Evolutionary conservation across 2,329 filamentous ascomycete species (phyloP).

Genomic region (Microsporum audouinii): DNA sequence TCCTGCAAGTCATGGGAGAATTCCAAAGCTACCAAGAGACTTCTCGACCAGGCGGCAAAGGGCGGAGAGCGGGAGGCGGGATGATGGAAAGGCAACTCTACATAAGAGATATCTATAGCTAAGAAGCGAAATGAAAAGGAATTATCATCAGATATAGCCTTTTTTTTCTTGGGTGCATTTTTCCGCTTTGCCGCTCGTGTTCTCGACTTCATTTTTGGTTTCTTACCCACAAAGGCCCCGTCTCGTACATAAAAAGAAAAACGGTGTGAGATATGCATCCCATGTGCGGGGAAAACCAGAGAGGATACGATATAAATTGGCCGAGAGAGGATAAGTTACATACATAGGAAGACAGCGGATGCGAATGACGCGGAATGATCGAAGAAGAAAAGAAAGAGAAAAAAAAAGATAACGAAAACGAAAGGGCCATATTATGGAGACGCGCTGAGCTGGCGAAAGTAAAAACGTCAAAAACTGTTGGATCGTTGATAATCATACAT

Average conservation of each 20-base stretch:
- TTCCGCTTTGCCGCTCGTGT: neutral
- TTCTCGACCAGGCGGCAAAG: neutral
- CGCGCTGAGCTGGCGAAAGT: neutral
- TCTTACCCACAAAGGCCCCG: neutral
- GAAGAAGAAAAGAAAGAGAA: neutral
- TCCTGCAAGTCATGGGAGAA: slow-evolving; percentile 3
- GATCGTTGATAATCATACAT: neutral
- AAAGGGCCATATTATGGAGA: neutral
- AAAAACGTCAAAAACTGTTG: neutral
- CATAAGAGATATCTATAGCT: neutral
- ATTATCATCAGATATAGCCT: neutral
- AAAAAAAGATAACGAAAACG: neutral
- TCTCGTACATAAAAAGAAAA: neutral
- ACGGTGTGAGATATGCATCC: too few relatives aligned
- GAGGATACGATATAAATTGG: neutral
- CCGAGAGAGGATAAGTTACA: too few relatives aligned
- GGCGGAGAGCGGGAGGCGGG: neutral
- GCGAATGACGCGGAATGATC: too few relatives aligned
- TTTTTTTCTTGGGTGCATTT: neutral
- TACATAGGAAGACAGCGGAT: neutral
- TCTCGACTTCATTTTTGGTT: neutral
- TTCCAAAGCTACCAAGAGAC: neutral
- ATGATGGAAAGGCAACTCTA: neutral
- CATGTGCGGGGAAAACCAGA: neutral
- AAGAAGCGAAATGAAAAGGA: neutral